Conservation (phyloP, 768 basidiomycete species). For the Kockovaella imperatae region DNA sequence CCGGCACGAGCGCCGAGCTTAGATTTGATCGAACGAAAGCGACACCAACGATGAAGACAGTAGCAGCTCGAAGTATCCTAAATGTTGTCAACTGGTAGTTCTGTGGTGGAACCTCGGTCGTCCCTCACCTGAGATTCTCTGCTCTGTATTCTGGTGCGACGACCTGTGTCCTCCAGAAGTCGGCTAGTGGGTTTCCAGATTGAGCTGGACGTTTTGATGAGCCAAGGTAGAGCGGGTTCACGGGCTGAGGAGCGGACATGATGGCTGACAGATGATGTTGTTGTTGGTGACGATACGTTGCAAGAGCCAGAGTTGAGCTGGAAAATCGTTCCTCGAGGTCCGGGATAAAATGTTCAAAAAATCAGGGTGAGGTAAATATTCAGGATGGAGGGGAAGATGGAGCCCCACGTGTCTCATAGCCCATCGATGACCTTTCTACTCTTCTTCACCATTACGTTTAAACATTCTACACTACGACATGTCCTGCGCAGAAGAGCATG, state of each 20-base stretch:
- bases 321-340: too few relatives aligned
- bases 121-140: constrained; percentile 20
- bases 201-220: constrained; percentile 1
- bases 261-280: not conserved
- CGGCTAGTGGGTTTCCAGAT: constrained; percentile 10
- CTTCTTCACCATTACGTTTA: not conserved
- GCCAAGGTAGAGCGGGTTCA: constrained; percentile 8
- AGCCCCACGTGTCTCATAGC: too few relatives aligned
- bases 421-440: too few relatives aligned
- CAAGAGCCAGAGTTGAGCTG: too few relatives aligned
- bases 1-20: constrained; percentile 18
- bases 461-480: constrained; percentile 5
- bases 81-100: not conserved
- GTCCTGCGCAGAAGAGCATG: constrained; percentile 17
- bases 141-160: constrained; percentile 16
- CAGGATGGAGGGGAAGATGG: too few relatives aligned
- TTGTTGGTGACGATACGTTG: not conserved
- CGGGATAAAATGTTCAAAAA: too few relatives aligned
- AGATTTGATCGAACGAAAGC: constrained; percentile 21
- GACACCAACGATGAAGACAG: constrained; percentile 24
- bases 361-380: too few relatives aligned
- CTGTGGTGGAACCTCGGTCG: not conserved
- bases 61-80: constrained; percentile 24
- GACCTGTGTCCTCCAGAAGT: constrained; percentile 18
- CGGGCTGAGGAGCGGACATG: constrained; percentile 11